Evolutionary conservation across 2,329 filamentous ascomycete species (phyloP).

Genomic region (Fusarium sp.): DNA sequence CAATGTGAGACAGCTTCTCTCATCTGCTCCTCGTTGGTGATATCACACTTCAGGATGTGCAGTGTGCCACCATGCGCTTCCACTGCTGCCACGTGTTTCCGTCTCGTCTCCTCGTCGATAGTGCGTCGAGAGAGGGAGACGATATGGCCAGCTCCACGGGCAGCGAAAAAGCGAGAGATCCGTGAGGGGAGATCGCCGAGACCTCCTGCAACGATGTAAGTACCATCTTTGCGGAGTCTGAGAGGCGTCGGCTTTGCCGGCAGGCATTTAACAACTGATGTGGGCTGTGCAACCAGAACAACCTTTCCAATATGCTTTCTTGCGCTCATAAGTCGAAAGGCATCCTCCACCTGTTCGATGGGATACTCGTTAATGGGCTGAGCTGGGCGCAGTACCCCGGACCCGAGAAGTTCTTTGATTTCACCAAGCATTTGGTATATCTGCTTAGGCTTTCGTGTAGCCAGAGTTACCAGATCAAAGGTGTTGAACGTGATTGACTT

Average conservation of each 20-base stretch:
- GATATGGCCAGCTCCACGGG: conserved; percentile 15
- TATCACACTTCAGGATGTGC: conserved; percentile 7
- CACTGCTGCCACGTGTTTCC: background rate
- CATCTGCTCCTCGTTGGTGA: conserved; percentile 8
- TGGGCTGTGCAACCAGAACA: background rate
- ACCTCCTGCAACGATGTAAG: conserved; percentile 6
- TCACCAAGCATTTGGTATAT: background rate
- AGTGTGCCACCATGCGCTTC: conserved; percentile 1
- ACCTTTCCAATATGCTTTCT: conserved; percentile 14
- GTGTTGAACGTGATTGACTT: conserved; percentile 9
- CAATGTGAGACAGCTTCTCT: background rate
- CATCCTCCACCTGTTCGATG: conserved; percentile 8
- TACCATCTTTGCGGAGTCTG: background rate
- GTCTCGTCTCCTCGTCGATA: conserved; percentile 9
- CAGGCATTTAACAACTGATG: conserved; percentile 3
- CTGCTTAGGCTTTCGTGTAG: background rate
- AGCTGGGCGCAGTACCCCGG: background rate
- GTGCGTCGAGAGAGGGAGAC: conserved; percentile 11
- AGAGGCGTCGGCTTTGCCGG: background rate
- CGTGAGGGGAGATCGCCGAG: conserved; percentile 7
- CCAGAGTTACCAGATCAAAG: conserved; percentile 8
- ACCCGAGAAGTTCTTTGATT: background rate
- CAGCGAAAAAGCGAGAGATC: conserved; percentile 11
- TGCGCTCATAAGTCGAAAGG: background rate
- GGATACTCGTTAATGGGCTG: background rate